Conservation (phyloP, 768 basidiomycete species). For the Termitomyces sp. region DNA sequence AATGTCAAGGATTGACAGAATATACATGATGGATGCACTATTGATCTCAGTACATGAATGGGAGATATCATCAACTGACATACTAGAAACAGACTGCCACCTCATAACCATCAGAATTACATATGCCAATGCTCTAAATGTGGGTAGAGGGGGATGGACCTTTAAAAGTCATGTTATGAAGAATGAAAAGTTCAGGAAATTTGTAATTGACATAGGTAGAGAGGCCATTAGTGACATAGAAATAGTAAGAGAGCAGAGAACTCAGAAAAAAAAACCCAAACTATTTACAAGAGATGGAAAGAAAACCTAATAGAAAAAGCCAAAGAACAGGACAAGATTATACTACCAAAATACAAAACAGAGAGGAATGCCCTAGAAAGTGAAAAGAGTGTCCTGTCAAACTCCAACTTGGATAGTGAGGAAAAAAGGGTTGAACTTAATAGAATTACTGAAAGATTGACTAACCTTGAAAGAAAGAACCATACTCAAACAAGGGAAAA, state of each 20-base stretch:
- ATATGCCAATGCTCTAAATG: not conserved
- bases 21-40: too few species aligned
- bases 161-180: not conserved
- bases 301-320: not conserved
- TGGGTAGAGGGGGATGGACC: not conserved
- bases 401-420: not conserved
- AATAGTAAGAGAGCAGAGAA: too few species aligned
- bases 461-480: not conserved
- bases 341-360: not conserved
- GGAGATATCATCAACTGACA: not conserved
- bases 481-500: not conserved
- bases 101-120: not conserved
- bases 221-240: not conserved
- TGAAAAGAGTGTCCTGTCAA: not conserved
- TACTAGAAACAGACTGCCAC: not conserved
- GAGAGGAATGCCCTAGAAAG: not conserved
- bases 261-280: not conserved
- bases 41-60: not conserved
- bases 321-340: not conserved
- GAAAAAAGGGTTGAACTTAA: rapidly evolving
- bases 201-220: rapidly evolving
- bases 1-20: too few species aligned
- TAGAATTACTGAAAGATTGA: not conserved
- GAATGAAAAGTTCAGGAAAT: not conserved
- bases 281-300: not conserved